These are phyloP conservation scores for Botrytis byssoidea DNA, from an alignment of 2,329 filamentous ascomycete species.

Conservation along the genomic window DNA sequence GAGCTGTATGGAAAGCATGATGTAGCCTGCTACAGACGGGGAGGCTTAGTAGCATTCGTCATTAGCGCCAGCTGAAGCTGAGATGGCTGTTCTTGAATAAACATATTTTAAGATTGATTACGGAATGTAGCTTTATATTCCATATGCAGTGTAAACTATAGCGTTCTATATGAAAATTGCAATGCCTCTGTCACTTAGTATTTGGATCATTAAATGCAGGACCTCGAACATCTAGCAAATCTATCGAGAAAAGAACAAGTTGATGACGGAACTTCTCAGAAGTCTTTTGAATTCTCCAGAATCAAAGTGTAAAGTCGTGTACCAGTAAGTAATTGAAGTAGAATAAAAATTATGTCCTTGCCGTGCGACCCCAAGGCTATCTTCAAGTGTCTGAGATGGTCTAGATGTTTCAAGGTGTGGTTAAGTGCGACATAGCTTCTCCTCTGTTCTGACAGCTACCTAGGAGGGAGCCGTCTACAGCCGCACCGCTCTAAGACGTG, in stretches of 20 bases:
- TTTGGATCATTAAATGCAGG: too few relatives aligned
- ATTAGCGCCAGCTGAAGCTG: not conserved
- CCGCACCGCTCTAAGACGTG: not conserved
- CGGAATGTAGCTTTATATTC: not conserved
- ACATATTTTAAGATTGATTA: not conserved
- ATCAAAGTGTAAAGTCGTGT: too few relatives aligned
- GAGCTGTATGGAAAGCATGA: not conserved
- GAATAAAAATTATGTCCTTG: rapidly evolving
- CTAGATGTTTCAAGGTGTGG: not conserved
- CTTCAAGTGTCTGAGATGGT: not conserved
- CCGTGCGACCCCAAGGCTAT: not conserved
- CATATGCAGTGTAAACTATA: too few relatives aligned
- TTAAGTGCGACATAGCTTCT: not conserved
- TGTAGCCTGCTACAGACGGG: not conserved
- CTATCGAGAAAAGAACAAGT: not conserved
- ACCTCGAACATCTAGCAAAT: too few relatives aligned
- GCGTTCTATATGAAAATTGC: too few relatives aligned
- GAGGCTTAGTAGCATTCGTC: not conserved
- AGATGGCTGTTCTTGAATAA: not conserved
- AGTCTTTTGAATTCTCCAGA: too few relatives aligned
- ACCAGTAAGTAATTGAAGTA: not conserved
- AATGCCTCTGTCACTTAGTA: too few relatives aligned
- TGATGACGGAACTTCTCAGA: too few relatives aligned
- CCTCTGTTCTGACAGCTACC: not conserved
- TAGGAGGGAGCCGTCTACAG: not conserved